Evolutionary conservation across 345 rosid species (phyloP).

Genomic region (Moricandia moricandioides): DNA sequence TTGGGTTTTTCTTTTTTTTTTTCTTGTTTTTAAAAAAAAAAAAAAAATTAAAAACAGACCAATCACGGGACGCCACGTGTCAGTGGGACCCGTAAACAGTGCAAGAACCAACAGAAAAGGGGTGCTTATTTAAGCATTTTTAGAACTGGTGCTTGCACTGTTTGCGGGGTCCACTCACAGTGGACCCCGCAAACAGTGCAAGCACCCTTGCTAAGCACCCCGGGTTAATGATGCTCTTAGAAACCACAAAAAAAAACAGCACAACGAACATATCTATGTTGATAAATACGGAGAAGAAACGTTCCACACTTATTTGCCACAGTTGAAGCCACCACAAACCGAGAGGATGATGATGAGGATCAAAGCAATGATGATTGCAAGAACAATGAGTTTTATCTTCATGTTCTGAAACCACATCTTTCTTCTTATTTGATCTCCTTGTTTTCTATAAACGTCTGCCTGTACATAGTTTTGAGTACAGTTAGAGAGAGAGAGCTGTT

Average conservation of each 20-base stretch:
- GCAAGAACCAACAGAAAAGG: too few relatives aligned
- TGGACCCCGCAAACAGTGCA: too few relatives aligned
- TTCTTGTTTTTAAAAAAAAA: too few relatives aligned
- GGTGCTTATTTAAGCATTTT: too few relatives aligned
- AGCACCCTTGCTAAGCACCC: too few relatives aligned
- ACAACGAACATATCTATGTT: background rate
- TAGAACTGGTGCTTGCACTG: too few relatives aligned
- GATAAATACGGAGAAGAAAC: background rate
- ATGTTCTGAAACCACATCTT: constrained; percentile 97
- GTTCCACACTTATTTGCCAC: constrained; percentile 35
- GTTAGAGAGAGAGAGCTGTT: background rate
- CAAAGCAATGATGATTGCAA: constrained; percentile 67
- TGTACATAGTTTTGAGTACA: constrained; percentile 17
- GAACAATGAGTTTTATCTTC: constrained; percentile 90
- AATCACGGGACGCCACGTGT: too few relatives aligned
- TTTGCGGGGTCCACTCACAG: too few relatives aligned
- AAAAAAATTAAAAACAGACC: too few relatives aligned
- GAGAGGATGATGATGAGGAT: constrained; percentile 74
- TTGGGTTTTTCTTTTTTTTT: too few relatives aligned
- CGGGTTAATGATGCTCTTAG: too few relatives aligned
- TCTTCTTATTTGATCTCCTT: constrained; percentile 77
- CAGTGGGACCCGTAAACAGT: too few relatives aligned
- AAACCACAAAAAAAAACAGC: background rate
- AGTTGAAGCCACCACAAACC: constrained; percentile 83
- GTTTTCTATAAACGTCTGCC: constrained; percentile 90